These are phyloP conservation scores for Priceomyces medius DNA, from an alignment of 805 yeast species.

Conservation along the genomic window DNA sequence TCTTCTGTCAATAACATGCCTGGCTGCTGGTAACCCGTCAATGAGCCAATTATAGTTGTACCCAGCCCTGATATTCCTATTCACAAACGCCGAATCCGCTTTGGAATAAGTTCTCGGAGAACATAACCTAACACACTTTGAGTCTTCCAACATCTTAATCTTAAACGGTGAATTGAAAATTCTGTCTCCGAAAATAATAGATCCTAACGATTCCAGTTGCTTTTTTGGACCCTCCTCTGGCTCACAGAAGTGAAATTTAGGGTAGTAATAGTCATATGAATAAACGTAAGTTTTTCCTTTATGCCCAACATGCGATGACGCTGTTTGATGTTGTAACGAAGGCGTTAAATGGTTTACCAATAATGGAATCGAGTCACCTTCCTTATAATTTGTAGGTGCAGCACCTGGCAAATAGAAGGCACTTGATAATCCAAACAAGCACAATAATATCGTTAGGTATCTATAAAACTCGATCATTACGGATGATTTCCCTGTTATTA, in stretches of 20 bases:
- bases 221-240: conserved; percentile 67
- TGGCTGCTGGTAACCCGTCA: conserved; percentile 94
- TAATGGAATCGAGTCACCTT: conserved; percentile 71
- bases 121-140: conserved; percentile 70
- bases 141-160: conserved; percentile 71
- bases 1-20: conserved; percentile 51
- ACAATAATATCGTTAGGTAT: conserved; percentile 16
- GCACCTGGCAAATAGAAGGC: conserved; percentile 95
- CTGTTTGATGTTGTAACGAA: conserved; percentile 44
- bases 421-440: conserved; percentile 17
- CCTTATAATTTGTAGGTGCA: conserved; percentile 85
- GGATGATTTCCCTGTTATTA: background rate
- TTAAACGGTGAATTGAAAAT: conserved; percentile 90
- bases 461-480: conserved; percentile 9
- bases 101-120: conserved; percentile 54
- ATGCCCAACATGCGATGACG: conserved; percentile 23
- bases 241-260: conserved; percentile 77
- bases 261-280: conserved; percentile 81
- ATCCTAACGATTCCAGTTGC: conserved; percentile 88
- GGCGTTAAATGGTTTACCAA: conserved; percentile 92
- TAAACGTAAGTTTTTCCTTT: conserved; percentile 57
- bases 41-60: conserved; percentile 89
- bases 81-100: conserved; percentile 71
- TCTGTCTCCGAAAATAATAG: conserved; percentile 93
- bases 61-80: conserved; percentile 75